phyloP scores from a whole-genome alignment of 768 basidiomycete genomes.

The Termitomyces heimii region DNA sequence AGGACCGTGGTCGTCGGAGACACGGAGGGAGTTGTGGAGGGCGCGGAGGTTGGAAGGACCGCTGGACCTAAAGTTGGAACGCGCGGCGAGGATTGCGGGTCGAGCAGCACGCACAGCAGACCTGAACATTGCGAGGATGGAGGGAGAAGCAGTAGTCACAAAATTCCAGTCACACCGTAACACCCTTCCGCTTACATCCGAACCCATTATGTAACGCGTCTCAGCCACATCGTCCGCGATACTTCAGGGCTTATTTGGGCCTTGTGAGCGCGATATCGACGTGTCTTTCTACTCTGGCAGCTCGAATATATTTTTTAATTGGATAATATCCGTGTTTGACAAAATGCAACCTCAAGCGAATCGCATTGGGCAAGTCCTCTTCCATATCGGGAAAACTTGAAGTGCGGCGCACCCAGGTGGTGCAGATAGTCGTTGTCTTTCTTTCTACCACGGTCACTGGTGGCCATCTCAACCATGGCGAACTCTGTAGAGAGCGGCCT shows the following conservation, averaged over 20 bases:
- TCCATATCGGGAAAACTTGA: slow-evolving; percentile 1
- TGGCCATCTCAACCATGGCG: slow-evolving; percentile 3
- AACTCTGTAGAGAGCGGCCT: slow-evolving; percentile 5
- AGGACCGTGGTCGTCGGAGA: slow-evolving; percentile 46
- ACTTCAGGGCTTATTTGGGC: neutral
- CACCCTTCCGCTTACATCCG: slow-evolving; percentile 25
- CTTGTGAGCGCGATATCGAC: neutral
- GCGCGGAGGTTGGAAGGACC: slow-evolving; percentile 36
- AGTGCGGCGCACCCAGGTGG: neutral
- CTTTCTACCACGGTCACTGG: slow-evolving; percentile 8
- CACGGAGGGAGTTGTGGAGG: slow-evolving; percentile 52
- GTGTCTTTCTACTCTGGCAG: neutral
- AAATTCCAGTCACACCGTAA: slow-evolving; percentile 17
- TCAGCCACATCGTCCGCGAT: no score
- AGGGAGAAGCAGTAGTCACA: slow-evolving; percentile 18
- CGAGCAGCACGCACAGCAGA: slow-evolving; percentile 41
- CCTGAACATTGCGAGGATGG: slow-evolving; percentile 33
- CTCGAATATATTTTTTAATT: neutral
- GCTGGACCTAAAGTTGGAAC: slow-evolving; percentile 28
- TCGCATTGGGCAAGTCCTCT: neutral
- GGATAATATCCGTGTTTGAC: neutral
- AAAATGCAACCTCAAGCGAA: neutral
- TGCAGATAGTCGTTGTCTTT: slow-evolving; percentile 1
- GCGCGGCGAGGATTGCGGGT: slow-evolving; percentile 33
- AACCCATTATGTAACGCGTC: slow-evolving; percentile 11